phyloP scores from a whole-genome alignment of 2,329 filamentous ascomycete species.

The Stagonosporopsis rhizophila region DNA sequence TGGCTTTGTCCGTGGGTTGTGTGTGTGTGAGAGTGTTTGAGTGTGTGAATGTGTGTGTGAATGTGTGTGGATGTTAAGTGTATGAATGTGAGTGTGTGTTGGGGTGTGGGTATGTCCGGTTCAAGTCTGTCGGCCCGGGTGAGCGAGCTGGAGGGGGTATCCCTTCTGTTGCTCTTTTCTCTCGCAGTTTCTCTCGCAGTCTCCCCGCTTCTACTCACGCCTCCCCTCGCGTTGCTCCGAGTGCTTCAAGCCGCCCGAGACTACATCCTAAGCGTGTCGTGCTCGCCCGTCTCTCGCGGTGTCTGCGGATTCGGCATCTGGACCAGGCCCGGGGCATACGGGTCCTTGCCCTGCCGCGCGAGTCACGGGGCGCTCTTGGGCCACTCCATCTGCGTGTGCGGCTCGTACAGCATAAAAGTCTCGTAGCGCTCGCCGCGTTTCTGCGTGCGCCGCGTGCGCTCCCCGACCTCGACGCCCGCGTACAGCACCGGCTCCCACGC shows the following conservation, averaged over 20 bases:
- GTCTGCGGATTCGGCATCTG: constrained; percentile 3
- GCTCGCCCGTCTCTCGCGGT: constrained; percentile 2
- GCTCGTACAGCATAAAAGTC: constrained; percentile 36
- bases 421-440: constrained; percentile 43
- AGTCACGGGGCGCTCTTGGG: constrained; percentile 10
- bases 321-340: constrained; percentile 1
- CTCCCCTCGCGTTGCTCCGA: no score
- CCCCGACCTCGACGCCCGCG: constrained; percentile 28
- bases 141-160: neutral
- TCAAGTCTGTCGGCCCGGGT: no score
- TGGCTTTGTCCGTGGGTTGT: neutral
- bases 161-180: neutral
- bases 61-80: neutral
- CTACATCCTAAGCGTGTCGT: constrained; percentile 9
- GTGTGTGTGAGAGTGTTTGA: neutral
- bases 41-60: neutral
- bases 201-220: no score
- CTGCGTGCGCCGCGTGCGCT: constrained; percentile 26
- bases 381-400: constrained; percentile 10
- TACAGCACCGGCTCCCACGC: constrained; percentile 35
- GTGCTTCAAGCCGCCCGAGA: neutral
- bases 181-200: neutral
- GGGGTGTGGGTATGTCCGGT: no score
- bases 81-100: neutral
- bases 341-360: constrained; percentile 3